These are phyloP conservation scores for Trypanosoma congolense DNA, from an alignment of 208 protist species.

Conservation along the genomic window DNA sequence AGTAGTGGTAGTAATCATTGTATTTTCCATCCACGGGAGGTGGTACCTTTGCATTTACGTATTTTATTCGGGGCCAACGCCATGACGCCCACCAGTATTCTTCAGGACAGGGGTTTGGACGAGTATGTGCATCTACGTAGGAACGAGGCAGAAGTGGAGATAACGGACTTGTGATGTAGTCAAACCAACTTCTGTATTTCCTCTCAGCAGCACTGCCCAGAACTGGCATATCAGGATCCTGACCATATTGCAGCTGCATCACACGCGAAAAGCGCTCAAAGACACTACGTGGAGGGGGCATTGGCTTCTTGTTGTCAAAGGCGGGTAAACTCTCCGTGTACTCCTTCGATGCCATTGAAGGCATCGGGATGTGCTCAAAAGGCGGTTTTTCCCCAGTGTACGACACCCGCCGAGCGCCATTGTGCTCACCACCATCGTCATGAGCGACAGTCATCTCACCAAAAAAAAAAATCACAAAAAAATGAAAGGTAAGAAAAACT, in stretches of 20 bases:
- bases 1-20: conserved; percentile 82
- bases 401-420: conserved; percentile 3
- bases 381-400: conserved; percentile 22
- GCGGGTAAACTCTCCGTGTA: conserved; percentile 62
- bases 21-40: conserved; percentile 77
- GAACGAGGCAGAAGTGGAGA: conserved; percentile 51
- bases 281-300: conserved; percentile 31
- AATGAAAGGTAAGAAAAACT: too few relatives aligned
- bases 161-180: conserved; percentile 57
- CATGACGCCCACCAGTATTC: conserved; percentile 80
- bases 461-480: conserved; percentile 11
- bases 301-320: conserved; percentile 46
- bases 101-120: conserved; percentile 78
- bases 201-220: conserved; percentile 40
- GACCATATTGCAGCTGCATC: conserved; percentile 52
- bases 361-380: conserved; percentile 38
- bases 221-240: conserved; percentile 63
- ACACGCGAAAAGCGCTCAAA: conserved; percentile 52
- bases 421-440: conserved; percentile 10
- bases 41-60: conserved; percentile 82
- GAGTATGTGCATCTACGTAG: conserved; percentile 67
- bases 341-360: conserved; percentile 57
- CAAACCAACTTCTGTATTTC: conserved; percentile 48
- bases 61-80: conserved; percentile 74
- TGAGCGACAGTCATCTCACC: conserved; percentile 1